These are phyloP conservation scores for Bipolaris zeicola DNA, from an alignment of 2,329 filamentous ascomycete species.

Conservation along the genomic window DNA sequence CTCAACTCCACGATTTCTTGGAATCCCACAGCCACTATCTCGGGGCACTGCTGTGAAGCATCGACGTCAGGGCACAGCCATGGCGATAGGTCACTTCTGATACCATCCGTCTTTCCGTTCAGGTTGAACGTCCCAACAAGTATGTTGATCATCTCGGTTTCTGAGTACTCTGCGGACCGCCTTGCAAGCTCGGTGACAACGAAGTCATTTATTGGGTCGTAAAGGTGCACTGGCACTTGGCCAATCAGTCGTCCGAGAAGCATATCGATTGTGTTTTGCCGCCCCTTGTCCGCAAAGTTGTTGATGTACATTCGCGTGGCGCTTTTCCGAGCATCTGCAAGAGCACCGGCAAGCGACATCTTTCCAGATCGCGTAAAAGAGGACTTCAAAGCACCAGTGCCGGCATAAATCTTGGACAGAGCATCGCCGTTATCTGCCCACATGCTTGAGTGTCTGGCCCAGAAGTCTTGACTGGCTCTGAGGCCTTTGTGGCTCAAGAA, in stretches of 20 bases:
- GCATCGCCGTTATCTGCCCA: slow-evolving; percentile 98
- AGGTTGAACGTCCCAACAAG: slow-evolving; percentile 93
- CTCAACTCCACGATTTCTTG: slow-evolving; percentile 98
- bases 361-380: slow-evolving; percentile 94
- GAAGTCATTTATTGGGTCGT: slow-evolving; percentile 92
- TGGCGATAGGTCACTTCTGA: slow-evolving; percentile 77
- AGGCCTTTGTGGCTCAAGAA: slow-evolving; percentile 78
- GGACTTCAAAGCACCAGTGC: slow-evolving; percentile 92
- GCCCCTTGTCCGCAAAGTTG: slow-evolving; percentile 91
- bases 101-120: slow-evolving; percentile 82
- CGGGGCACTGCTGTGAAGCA: slow-evolving; percentile 67
- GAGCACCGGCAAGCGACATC: slow-evolving; percentile 89
- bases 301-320: slow-evolving; percentile 95
- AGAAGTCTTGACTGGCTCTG: slow-evolving; percentile 77
- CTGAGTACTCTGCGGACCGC: slow-evolving; percentile 73
- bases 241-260: slow-evolving; percentile 84
- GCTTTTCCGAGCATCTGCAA: slow-evolving; percentile 95
- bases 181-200: slow-evolving; percentile 77
- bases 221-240: slow-evolving; percentile 82
- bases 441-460: slow-evolving; percentile 86
- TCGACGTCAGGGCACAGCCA: slow-evolving; percentile 80
- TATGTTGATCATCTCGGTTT: slow-evolving; percentile 74
- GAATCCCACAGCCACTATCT: slow-evolving; percentile 89
- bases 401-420: slow-evolving; percentile 92
- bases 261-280: slow-evolving; percentile 94